Conservation (phyloP, 345 rosid species). For the Erucastrum elatum region DNA sequence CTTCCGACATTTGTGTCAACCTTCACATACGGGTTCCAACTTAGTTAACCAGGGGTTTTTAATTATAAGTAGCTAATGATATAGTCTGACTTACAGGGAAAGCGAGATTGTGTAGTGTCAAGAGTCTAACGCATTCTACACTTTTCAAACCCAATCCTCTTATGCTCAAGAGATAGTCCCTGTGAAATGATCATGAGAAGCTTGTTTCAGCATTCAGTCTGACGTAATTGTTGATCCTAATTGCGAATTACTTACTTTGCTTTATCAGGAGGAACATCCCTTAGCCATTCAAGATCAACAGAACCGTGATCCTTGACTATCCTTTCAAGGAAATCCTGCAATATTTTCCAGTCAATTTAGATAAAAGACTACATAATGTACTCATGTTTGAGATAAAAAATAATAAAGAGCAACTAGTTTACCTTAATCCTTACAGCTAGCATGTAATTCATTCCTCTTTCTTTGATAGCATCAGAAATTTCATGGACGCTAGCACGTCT, state of each 20-base stretch:
- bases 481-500: conserved; percentile 54
- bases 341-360: conserved; percentile 20
- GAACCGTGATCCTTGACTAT: conserved; percentile 69
- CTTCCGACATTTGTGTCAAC: conserved; percentile 98
- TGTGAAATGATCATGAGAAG: conserved; percentile 40
- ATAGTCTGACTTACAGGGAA: conserved; percentile 69
- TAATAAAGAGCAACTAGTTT: conserved; percentile 2
- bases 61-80: conserved; percentile 17
- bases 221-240: conserved; percentile 14
- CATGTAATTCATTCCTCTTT: conserved; percentile 90
- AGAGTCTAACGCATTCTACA: conserved; percentile 91
- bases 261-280: conserved; percentile 70
- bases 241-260: conserved; percentile 61
- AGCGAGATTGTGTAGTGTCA: conserved; percentile 89
- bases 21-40: conserved; percentile 43
- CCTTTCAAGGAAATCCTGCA: conserved; percentile 84
- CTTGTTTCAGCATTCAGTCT: conserved; percentile 1
- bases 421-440: conserved; percentile 88
- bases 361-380: neutral
- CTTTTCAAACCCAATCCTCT: conserved; percentile 90
- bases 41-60: conserved; percentile 12
- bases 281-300: conserved; percentile 87
- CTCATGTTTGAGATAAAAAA: conserved; percentile 8
- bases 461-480: conserved; percentile 68
- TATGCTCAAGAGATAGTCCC: conserved; percentile 83